Evolutionary conservation across 495 filamentous ascomycete genomes (phyloP).

Genomic region (Aspergillus coremiiformis): DNA sequence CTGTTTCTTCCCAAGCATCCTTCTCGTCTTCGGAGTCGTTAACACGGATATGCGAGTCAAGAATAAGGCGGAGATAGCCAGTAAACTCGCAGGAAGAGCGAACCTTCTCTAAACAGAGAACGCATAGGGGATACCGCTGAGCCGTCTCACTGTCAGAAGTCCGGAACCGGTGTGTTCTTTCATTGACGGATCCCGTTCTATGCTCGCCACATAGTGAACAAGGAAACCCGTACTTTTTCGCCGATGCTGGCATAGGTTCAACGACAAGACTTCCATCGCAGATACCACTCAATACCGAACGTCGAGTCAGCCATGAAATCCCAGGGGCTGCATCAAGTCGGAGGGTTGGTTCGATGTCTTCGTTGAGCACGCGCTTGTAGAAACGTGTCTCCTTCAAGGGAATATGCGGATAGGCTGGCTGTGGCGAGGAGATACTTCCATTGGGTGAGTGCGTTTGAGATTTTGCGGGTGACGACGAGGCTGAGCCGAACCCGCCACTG

Average conservation of each 20-base stretch:
- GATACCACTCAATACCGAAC: slow-evolving; percentile 73
- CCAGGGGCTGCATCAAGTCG: slow-evolving; percentile 83
- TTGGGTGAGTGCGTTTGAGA: slow-evolving; percentile 34
- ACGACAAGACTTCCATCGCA: slow-evolving; percentile 82
- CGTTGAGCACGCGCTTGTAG: slow-evolving; percentile 77
- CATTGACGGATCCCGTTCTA: slow-evolving; percentile 58
- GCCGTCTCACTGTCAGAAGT: slow-evolving; percentile 77
- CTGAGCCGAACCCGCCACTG: slow-evolving; percentile 41
- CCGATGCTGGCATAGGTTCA: slow-evolving; percentile 65
- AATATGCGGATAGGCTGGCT: slow-evolving; percentile 27
- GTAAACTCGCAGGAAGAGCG: slow-evolving; percentile 87
- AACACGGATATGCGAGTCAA: slow-evolving; percentile 76
- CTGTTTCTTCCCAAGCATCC: slow-evolving; percentile 88
- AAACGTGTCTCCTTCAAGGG: slow-evolving; percentile 85
- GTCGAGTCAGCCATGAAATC: slow-evolving; percentile 84
- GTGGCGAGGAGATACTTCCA: slow-evolving; percentile 33
- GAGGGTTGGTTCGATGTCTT: slow-evolving; percentile 92
- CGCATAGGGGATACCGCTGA: slow-evolving; percentile 82
- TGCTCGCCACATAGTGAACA: slow-evolving; percentile 87
- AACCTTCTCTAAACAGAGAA: slow-evolving; percentile 76
- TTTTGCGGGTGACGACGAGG: slow-evolving; percentile 35
- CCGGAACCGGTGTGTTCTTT: slow-evolving; percentile 81
- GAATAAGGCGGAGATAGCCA: slow-evolving; percentile 79
- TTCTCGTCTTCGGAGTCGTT: slow-evolving; percentile 71
- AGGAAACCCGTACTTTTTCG: slow-evolving; percentile 55